These are phyloP conservation scores for Cercospora sp. DNA, from an alignment of 2,329 filamentous ascomycete genomes.

Conservation along the genomic window DNA sequence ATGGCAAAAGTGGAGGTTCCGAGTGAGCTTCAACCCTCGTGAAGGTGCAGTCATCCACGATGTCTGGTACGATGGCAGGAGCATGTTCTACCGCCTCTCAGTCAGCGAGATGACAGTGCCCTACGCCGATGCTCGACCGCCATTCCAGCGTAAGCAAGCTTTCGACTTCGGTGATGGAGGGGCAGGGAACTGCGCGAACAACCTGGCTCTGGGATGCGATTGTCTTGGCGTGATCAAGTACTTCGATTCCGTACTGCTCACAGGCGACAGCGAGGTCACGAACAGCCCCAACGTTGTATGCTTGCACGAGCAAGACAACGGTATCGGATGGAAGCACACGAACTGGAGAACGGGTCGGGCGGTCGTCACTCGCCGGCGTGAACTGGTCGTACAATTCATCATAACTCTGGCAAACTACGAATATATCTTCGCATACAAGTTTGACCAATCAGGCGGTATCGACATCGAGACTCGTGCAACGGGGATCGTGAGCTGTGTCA, in stretches of 20 bases:
- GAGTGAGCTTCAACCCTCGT: slow-evolving; percentile 67
- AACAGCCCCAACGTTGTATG: slow-evolving; percentile 63
- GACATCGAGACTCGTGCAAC: slow-evolving; percentile 64
- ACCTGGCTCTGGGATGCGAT: slow-evolving; percentile 66
- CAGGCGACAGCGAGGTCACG: slow-evolving; percentile 56
- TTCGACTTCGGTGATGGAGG: slow-evolving; percentile 73
- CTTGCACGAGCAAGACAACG: slow-evolving; percentile 68
- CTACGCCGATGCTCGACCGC: slow-evolving; percentile 65
- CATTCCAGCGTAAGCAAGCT: slow-evolving; percentile 68
- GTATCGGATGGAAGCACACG: slow-evolving; percentile 70
- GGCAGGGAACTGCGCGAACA: slow-evolving; percentile 66
- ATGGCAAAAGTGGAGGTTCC: slow-evolving; percentile 59
- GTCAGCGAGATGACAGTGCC: slow-evolving; percentile 62
- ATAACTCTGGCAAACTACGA: slow-evolving; percentile 68
- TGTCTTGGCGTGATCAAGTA: slow-evolving; percentile 60
- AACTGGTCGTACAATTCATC: slow-evolving; percentile 67
- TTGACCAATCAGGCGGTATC: slow-evolving; percentile 64
- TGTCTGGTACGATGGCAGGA: slow-evolving; percentile 64
- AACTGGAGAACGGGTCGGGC: slow-evolving; percentile 65
- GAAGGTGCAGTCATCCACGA: slow-evolving; percentile 72
- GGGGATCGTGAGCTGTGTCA: slow-evolving; percentile 64
- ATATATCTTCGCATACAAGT: slow-evolving; percentile 65
- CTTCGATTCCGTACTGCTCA: slow-evolving; percentile 59
- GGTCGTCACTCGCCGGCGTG: slow-evolving; percentile 61
- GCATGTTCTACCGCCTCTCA: slow-evolving; percentile 65